Conservation (phyloP, 768 basidiomycete genomes). For the Calocera viscosa region DNA sequence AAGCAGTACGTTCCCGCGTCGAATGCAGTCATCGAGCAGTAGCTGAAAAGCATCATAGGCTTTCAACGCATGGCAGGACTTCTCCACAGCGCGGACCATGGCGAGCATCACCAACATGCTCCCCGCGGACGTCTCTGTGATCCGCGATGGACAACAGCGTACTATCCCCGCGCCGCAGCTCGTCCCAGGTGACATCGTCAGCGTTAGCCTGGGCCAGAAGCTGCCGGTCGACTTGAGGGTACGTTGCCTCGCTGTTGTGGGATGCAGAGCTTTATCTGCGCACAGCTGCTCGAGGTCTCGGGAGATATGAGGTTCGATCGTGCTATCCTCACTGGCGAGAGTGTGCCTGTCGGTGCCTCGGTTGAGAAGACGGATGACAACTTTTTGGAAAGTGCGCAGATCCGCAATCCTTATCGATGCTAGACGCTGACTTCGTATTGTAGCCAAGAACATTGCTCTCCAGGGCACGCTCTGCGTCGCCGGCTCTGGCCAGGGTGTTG, state of each 20-base stretch:
- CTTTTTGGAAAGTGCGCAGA: conserved; percentile 20
- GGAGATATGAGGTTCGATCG: conserved; percentile 50
- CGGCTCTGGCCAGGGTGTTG: conserved; percentile 38
- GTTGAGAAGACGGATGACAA: conserved; percentile 41
- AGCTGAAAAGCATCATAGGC: no score
- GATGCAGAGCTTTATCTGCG: background rate
- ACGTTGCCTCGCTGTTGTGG: background rate
- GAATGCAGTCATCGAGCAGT: no score
- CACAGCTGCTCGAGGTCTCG: conserved; percentile 34
- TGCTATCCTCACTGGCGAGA: conserved; percentile 53
- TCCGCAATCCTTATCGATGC: conserved; percentile 13
- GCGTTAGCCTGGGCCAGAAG: conserved; percentile 18
- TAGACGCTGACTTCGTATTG: conserved; percentile 10
- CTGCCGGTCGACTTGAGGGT: conserved; percentile 29
- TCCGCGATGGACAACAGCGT: conserved; percentile 16
- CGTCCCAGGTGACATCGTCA: conserved; percentile 25
- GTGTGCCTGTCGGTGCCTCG: conserved; percentile 33
- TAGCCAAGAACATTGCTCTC: conserved; percentile 47
- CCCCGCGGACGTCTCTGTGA: conserved; percentile 21
- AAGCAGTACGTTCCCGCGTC: conserved; percentile 21
- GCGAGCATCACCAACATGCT: conserved; percentile 38
- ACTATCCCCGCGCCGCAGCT: conserved; percentile 22
- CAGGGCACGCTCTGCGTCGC: conserved; percentile 44
- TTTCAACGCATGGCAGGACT: conserved; percentile 42
- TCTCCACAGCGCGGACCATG: conserved; percentile 46